Conservation (phyloP, 1,284 basidiomycete species). For the Pascua sp. region DNA sequence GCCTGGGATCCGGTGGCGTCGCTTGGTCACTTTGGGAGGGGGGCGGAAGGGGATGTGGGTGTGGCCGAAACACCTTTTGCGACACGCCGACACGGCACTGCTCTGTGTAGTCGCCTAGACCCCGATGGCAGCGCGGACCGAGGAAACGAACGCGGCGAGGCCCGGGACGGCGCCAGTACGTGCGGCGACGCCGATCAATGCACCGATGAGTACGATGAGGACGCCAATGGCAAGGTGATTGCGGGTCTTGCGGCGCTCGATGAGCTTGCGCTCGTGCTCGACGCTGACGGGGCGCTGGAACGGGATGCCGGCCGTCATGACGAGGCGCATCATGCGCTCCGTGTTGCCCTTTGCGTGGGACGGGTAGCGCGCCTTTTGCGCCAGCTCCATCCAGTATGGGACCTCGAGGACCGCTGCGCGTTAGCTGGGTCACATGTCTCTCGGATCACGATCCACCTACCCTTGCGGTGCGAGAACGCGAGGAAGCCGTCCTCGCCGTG, state of each 20-base stretch:
- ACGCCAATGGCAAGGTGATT: conserved; percentile 13
- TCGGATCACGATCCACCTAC: conserved; percentile 19
- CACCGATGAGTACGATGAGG: conserved; percentile 12
- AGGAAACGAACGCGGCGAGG: not conserved
- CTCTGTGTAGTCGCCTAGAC: not conserved
- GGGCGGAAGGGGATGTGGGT: no score
- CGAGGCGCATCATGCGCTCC: conserved; percentile 22
- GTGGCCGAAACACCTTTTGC: no score
- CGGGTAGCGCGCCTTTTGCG: conserved; percentile 37
- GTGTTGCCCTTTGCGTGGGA: conserved; percentile 22
- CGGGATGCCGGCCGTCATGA: conserved; percentile 24
- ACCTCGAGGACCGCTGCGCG: conserved; percentile 35
- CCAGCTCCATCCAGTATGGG: conserved; percentile 23
- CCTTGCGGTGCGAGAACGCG: conserved; percentile 45
- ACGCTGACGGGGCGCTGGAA: conserved; percentile 41
- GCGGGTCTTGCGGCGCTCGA: conserved; percentile 8
- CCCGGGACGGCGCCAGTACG: not conserved
- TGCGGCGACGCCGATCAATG: conserved; percentile 13
- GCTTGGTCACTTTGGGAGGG: no score
- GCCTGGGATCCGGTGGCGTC: no score
- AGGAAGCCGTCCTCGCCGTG: conserved; percentile 47
- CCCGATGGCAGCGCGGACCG: conserved; percentile 6
- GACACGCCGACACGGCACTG: no score
- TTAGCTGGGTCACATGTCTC: not conserved
- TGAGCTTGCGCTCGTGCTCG: conserved; percentile 27